A percentile compares a stretch with the other conserved stretches of the same genome.
Conservation (phyloP, 306 rosid genomes). For the Medicago truncatula region MtrunA17r5.0-ANR NC_053049.1:33609001-33609500, state of each 20-base stretch:
- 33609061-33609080: constrained; percentile 73
- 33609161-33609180: background rate
- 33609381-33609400: background rate
- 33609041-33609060: constrained; percentile 90
- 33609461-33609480: background rate
- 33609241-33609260: background rate
- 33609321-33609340: background rate
- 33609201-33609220: background rate
- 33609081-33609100: background rate
- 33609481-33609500: background rate
- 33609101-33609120: background rate
- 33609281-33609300: background rate
- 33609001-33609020: constrained; percentile 80
- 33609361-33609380: background rate
- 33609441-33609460: background rate
- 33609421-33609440: background rate
- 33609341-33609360: background rate
- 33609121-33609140: constrained; percentile 26
- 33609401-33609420: background rate
- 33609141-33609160: background rate
- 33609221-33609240: background rate
- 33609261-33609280: background rate
- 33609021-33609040: constrained; percentile 83
- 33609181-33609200: constrained; percentile 2
- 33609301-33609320: background rate